Base-by-base conservation (phyloP, 441 rosid genomes). In the Eruca vesicaria region DNA sequence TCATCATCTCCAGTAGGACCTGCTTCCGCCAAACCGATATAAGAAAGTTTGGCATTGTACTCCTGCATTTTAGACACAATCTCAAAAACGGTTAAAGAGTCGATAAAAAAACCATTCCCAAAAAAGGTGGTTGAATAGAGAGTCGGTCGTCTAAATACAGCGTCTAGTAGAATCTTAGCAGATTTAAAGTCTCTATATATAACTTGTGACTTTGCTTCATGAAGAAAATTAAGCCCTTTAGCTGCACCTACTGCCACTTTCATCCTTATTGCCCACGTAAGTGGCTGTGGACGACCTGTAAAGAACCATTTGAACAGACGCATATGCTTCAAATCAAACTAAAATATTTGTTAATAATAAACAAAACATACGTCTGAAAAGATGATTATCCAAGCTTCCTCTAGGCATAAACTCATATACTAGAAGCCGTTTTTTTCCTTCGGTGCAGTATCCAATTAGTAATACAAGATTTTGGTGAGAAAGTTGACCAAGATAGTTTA, bases 11-110 rank as follows among this genome's bases (percentile, higher is more conserved):
- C 96, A n/a, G 96, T 90, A 6, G 99, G 96, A 15, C 97, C 99
- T 71, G 90, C 97, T 79, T 91, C 86, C 21, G 98, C 98, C 62
- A 92, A 77, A 53, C 99, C 98, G 79, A 94, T 92, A 84, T 94
- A 97, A 48, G 99, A 94, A 72, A 94, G 97, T 82, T 84, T 94
- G 6, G 94, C 96, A 75, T 79, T 87, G 73, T 69, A 94, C 2
- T 88, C 97, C 97, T 92, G 79, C 69, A 78, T 50, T 55, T 29
- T 2, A 38, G 66, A 41, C 65, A 76, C 45, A 45, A 3, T 31
- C 29, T 7, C 41, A 41, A 21, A n/a, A 29, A 57, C 38, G 3
- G 26, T 21, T 57, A 43, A n/a, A 18, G 60, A 26, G 52, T 26
- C 48, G 5, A 56, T n/a, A 12, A 19, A 7, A 15, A 11, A 43